Percentiles rank a stretch among this genome's conserved stretches.
Evolutionary conservation across 768 basidiomycete genomes (phyloP).

Genomic region (Pleurotus citrinopileatus): DNA sequence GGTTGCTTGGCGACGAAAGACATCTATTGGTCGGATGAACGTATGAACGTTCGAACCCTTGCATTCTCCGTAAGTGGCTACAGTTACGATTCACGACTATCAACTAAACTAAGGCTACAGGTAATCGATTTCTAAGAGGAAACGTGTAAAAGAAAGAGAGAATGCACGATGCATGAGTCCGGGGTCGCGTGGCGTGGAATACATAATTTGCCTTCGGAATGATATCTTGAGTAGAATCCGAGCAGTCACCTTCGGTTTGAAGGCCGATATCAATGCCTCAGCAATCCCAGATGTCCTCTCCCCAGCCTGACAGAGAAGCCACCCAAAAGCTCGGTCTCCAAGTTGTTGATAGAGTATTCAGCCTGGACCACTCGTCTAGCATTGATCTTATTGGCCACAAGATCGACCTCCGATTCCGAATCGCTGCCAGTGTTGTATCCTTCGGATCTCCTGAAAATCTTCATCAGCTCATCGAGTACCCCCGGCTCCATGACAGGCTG

Average conservation of each 20-base stretch:
- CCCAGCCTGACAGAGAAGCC: conserved; percentile 59
- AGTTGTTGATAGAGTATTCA: conserved; percentile 65
- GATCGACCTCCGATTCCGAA: conserved; percentile 37
- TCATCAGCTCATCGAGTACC: conserved; percentile 34
- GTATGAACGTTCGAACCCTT: too few species aligned
- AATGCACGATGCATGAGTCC: neutral
- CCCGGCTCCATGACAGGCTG: conserved; percentile 44
- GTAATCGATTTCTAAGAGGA: neutral
- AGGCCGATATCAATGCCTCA: conserved; percentile 13
- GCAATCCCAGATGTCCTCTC: conserved; percentile 55
- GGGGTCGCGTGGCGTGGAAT: too few species aligned
- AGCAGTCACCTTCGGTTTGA: too few species aligned
- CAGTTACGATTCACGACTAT: neutral
- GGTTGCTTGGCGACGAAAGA: too few species aligned
- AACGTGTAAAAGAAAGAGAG: neutral
- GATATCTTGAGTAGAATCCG: too few species aligned
- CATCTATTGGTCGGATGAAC: too few species aligned
- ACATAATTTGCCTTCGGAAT: too few species aligned
- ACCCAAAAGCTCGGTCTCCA: conserved; percentile 61
- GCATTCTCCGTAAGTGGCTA: too few species aligned
- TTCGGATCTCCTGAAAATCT: conserved; percentile 15
- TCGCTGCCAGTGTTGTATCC: conserved; percentile 20
- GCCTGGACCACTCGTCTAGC: conserved; percentile 66
- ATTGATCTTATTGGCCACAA: conserved; percentile 67
- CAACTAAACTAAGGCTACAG: neutral